Conservation (phyloP, 768 basidiomycete genomes). For the Tubosaeta sp. region DNA sequence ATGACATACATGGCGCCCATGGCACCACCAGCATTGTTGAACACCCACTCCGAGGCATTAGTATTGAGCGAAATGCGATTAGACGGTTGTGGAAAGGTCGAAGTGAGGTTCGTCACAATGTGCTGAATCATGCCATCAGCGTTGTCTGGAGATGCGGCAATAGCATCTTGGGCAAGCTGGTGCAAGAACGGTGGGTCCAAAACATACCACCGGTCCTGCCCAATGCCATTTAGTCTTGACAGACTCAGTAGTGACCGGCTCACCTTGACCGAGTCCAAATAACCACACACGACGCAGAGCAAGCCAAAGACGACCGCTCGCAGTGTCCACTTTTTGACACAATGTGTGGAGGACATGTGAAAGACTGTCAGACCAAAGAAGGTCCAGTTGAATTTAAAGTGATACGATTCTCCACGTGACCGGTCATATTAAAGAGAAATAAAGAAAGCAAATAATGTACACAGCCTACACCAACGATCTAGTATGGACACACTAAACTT, state of each 20-base stretch:
- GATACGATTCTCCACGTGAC: not conserved
- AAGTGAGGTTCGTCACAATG: slow-evolving; percentile 76
- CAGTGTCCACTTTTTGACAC: slow-evolving; percentile 32
- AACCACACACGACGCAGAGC: slow-evolving; percentile 38
- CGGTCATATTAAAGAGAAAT: not conserved
- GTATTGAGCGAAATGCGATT: slow-evolving; percentile 46
- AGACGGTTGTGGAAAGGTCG: slow-evolving; percentile 60
- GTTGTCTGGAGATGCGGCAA: slow-evolving; percentile 61
- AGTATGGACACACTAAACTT: slow-evolving; percentile 31
- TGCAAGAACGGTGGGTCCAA: slow-evolving; percentile 72
- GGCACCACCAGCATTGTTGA: slow-evolving; percentile 96
- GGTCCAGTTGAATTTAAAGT: not conserved
- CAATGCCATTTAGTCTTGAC: not conserved
- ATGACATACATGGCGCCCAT: slow-evolving; percentile 99
- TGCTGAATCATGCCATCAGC: slow-evolving; percentile 72
- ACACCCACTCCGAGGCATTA: slow-evolving; percentile 82
- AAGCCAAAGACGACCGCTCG: slow-evolving; percentile 25
- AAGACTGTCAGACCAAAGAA: too few relatives aligned
- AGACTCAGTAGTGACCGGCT: slow-evolving; percentile 1
- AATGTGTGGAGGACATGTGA: not conserved
- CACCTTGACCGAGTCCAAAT: slow-evolving; percentile 65
- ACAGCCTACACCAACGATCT: slow-evolving; percentile 27
- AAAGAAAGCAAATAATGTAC: slow-evolving; percentile 27
- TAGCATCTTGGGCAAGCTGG: slow-evolving; percentile 67
- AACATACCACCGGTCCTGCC: slow-evolving; percentile 81